Base-by-base conservation (phyloP, 2,329 filamentous ascomycete genomes). In the Lachnum nothofagi region DNA sequence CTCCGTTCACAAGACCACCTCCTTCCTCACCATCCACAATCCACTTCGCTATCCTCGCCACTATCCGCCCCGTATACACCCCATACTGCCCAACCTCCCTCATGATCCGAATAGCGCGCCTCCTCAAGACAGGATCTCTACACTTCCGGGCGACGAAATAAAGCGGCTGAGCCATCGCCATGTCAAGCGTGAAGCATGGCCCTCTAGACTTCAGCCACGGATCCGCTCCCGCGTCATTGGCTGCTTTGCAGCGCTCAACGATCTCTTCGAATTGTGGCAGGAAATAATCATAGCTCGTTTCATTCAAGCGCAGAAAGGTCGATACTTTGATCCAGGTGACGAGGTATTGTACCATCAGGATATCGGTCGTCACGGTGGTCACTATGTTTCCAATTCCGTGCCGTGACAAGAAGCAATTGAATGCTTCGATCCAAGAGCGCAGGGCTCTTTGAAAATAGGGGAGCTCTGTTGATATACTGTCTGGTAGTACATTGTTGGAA, bases 221-320 rank as follows among this genome's bases (percentile, higher is more conserved):
- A 20, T 37, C 34, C 16, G 6, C 34, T 6, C 35, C 25, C 17
- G 3, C 8, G 14, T 42, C 17, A n/a, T 42, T n/a, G 27, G 20
- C 22, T 17, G 10, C 17, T 22, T 8, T 5, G 3, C n/a, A 29
- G 19, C 23, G 39, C 23, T 37, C 35, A 6, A 51, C 2, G 4
- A 51, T 44, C 12, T 42, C 41, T 29, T 40, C 12, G 35, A 48
- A 51, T 5, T 35, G 22, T 3, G 33, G 8, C 8, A 33, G 5
- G 27, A 44, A 44, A 22, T 38, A 24, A 42, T 51, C 49, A 31
- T 48, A 51, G 25, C 41, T 46, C 17, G 48, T 45, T 24, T 51
- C 38, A 10, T 31, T 31, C 10, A 34, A 19, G 29, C 34, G 40
- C 22, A 45, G 45, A 17, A 35, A 44, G 8, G 48, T 46, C 3